phyloP scores from a whole-genome alignment of 2,329 filamentous ascomycete genomes.

The Teratosphaeria epicoccoides region DNA sequence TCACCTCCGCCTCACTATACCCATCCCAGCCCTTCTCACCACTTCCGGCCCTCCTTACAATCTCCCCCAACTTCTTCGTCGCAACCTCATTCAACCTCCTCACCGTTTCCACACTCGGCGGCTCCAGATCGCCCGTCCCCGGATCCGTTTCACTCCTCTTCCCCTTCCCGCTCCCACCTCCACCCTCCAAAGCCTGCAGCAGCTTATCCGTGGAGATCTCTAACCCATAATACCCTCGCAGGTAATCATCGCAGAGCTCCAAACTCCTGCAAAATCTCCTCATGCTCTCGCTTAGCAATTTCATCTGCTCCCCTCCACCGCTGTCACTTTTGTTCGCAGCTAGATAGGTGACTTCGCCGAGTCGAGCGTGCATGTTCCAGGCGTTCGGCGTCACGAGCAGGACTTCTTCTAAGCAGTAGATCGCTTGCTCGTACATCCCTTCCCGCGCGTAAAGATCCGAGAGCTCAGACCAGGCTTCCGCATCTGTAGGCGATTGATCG shows the following conservation, averaged over 20 bases:
- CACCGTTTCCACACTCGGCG: conserved; percentile 49
- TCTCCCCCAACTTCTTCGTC: conserved; percentile 65
- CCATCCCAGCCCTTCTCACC: conserved; percentile 60
- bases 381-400: conserved; percentile 78
- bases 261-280: conserved; percentile 83
- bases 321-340: conserved; percentile 33
- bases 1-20: conserved; percentile 60
- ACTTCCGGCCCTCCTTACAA: conserved; percentile 53
- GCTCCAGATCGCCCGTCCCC: conserved; percentile 30
- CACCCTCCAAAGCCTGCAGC: conserved; percentile 15
- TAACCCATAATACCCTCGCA: conserved; percentile 85
- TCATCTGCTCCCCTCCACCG: conserved; percentile 28
- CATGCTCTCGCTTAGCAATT: conserved; percentile 59
- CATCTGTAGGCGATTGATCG: conserved; percentile 77
- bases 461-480: conserved; percentile 87
- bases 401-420: conserved; percentile 85
- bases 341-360: conserved; percentile 76
- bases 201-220: conserved; percentile 43
- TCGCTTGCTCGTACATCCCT: conserved; percentile 68
- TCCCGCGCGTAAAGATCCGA: conserved; percentile 75
- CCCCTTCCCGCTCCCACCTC: background rate
- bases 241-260: conserved; percentile 85
- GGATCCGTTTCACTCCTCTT: conserved; percentile 16
- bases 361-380: conserved; percentile 88
- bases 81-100: conserved; percentile 61